Base-by-base conservation (phyloP, 73 alveolate species). In the Urostyla sp. region DNA sequence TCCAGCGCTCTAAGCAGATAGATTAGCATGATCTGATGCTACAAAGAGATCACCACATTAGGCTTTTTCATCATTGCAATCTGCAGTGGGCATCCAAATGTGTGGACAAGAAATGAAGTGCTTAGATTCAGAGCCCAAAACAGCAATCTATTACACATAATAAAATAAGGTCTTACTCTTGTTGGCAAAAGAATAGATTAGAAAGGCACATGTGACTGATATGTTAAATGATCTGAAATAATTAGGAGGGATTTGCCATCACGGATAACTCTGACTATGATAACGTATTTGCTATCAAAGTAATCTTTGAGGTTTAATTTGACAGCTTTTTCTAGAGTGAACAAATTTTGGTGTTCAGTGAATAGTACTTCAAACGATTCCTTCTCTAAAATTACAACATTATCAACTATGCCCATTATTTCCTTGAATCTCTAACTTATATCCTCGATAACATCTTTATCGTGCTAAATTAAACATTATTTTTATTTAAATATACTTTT, bases 61-160 rank as follows among this genome's bases (percentile, higher is more conserved):
- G 23, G 31, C 21, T 20, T 8, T 10, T 5, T 3, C 54, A 0
- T 67, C 54, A 49, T 69, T 48, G 21, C 32, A 16, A 13, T 24
- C 56, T 37, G 51, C 24, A 3, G 16, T 8, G 34, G 49, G 53
- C 34, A 28, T 24, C 83, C 83, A 69, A 23, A 69, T 35, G 40
- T 69, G 83, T 2, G 83, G 83, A 55, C 83, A 69, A 46, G 83
- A 46, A 0, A 69, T 1, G 38, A 69, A 69, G 44, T 69, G 44
- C 30, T 69, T 69, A 10, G 83, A 56, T 5, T 69, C 53, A 1
- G 16, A 21, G 21, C 83, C 83, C 2, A 69, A 34, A 13, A 69
- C 49, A 1, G 48, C 1, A 28, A 69, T 46, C 72, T 63, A 43
- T 28, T 21, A 63, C 4, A 18, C 3, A 7, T 31, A 31, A 10